These are phyloP conservation scores for Begonia fuchsioides DNA, from an alignment of 306 rosid species.

Conservation along the genomic window DNA sequence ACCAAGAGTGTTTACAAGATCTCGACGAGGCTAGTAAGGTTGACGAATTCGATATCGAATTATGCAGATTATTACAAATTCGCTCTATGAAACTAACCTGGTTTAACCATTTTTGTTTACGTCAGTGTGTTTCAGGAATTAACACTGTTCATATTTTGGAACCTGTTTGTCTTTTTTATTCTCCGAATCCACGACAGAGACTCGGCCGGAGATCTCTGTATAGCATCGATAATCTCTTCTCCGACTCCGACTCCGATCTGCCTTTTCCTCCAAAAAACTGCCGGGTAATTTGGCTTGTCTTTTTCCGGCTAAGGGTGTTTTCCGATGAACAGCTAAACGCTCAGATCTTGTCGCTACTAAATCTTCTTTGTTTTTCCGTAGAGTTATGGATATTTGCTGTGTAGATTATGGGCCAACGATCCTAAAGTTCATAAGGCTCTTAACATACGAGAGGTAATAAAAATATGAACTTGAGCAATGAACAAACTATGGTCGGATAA, in stretches of 20 bases:
- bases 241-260: slow-evolving; percentile 4
- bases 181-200: not conserved
- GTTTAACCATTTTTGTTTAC: no score
- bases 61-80: no score
- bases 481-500: no score
- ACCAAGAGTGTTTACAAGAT: slow-evolving; percentile 21
- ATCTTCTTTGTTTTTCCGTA: not conserved
- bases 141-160: slow-evolving; percentile 20
- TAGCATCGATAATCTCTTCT: not conserved
- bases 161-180: slow-evolving; percentile 8
- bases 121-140: slow-evolving; percentile 27
- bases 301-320: no score
- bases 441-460: slow-evolving; percentile 28
- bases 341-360: no score
- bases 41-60: not conserved
- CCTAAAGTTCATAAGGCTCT: slow-evolving; percentile 39
- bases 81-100: not conserved
- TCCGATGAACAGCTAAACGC: no score
- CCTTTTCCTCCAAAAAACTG: no score
- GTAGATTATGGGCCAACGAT: slow-evolving; percentile 40
- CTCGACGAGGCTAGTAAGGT: slow-evolving; percentile 11
- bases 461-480: not conserved
- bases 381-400: slow-evolving; percentile 17
- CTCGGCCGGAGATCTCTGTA: slow-evolving; percentile 18
- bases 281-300: no score